These are phyloP conservation scores for Sphaerostilbella broomeana DNA, from an alignment of 2,329 filamentous ascomycete genomes.

Conservation along the genomic window DNA sequence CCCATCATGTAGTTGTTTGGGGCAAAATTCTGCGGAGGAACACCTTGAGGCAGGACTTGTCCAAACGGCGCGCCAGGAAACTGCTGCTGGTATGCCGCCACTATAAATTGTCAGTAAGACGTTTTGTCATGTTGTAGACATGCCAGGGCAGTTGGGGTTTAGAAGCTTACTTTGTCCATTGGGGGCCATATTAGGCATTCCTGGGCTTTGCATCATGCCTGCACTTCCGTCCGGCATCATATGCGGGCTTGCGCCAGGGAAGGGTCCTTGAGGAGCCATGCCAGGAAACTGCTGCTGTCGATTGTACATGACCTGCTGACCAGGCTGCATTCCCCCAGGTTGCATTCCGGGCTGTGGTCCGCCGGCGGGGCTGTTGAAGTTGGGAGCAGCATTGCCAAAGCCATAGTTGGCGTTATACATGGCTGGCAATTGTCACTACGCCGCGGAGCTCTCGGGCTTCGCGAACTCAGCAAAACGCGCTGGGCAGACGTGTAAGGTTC, in stretches of 20 bases:
- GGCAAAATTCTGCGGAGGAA: slow-evolving; percentile 46
- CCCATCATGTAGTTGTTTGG: slow-evolving; percentile 44
- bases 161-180: slow-evolving; percentile 54
- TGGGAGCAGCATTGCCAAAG: slow-evolving; percentile 45
- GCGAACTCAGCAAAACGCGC: too few relatives aligned
- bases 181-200: slow-evolving; percentile 52
- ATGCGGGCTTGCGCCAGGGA: slow-evolving; percentile 45
- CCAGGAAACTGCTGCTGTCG: slow-evolving; percentile 47
- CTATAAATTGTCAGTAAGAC: slow-evolving; percentile 27
- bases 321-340: slow-evolving; percentile 31
- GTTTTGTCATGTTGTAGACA: not conserved
- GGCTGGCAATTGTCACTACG: slow-evolving; percentile 19
- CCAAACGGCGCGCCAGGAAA: slow-evolving; percentile 53
- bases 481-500: too few relatives aligned
- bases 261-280: slow-evolving; percentile 46
- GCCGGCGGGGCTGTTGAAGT: slow-evolving; percentile 45
- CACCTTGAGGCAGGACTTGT: slow-evolving; percentile 42
- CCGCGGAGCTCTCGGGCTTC: not conserved
- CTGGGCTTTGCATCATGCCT: slow-evolving; percentile 58
- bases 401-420: slow-evolving; percentile 53
- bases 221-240: slow-evolving; percentile 50
- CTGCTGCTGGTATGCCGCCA: slow-evolving; percentile 53
- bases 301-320: slow-evolving; percentile 54
- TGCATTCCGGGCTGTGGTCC: slow-evolving; percentile 32
- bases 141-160: too few relatives aligned